phyloP scores from a whole-genome alignment of 2,329 filamentous ascomycete genomes.

The Setomelanomma holmii region DNA sequence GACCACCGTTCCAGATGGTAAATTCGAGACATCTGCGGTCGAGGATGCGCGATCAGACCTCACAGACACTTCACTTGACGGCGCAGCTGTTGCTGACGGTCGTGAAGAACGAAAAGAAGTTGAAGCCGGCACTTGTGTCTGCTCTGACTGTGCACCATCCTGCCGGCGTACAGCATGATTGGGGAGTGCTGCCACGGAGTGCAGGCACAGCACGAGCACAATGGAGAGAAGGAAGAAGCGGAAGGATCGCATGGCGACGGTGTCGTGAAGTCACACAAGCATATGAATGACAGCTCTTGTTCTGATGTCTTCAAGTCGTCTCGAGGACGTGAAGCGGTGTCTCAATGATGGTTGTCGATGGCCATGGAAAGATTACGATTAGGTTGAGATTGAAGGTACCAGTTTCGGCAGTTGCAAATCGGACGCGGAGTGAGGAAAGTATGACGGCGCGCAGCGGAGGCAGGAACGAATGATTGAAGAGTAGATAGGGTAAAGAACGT shows the following conservation, averaged over 20 bases:
- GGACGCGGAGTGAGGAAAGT: conserved; percentile 7
- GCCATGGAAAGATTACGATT: not conserved
- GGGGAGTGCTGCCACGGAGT: conserved; percentile 30
- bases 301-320: not conserved
- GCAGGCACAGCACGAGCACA: conserved; percentile 34
- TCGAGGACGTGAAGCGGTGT: no score
- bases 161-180: conserved; percentile 37
- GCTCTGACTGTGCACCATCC: conserved; percentile 29
- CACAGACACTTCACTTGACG: conserved; percentile 19
- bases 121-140: conserved; percentile 17
- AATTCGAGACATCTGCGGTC: conserved; percentile 15
- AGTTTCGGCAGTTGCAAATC: conserved; percentile 11
- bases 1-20: conserved; percentile 14
- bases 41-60: conserved; percentile 19
- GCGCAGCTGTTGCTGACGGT: conserved; percentile 23
- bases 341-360: no score
- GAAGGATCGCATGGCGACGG: conserved; percentile 37
- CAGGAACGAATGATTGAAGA: conserved; percentile 20
- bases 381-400: conserved; percentile 4
- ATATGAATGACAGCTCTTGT: conserved; percentile 32
- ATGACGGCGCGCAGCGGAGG: conserved; percentile 18
- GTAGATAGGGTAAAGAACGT: conserved; percentile 14
- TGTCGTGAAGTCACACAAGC: conserved; percentile 10
- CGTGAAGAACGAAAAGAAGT: conserved; percentile 15
- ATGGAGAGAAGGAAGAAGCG: conserved; percentile 33